Evolutionary conservation across 768 basidiomycete genomes (phyloP), one percentile per base, ranked within the genome.

Genomic region (Boletellus emodensis): DNA sequence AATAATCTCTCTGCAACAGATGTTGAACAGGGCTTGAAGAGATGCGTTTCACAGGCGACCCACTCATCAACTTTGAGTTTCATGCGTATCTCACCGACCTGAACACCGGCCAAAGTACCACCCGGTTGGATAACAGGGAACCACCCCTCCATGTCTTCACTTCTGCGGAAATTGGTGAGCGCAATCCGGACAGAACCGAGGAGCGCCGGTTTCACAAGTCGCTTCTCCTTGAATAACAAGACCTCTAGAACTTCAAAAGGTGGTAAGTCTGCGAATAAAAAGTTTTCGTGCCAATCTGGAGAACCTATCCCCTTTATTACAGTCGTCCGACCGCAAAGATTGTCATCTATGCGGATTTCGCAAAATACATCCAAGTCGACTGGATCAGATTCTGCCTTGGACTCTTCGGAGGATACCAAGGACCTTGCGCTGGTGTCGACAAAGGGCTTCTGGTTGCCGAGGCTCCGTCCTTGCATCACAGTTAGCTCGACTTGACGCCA

Each of bases 241-340:
- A 94, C 71, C 45, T 83, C 82, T 37, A 94, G 69, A 28, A 76
- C 78, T 52, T 83, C 81, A 59, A 91, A 90, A 0, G 87, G 87
- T 15, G 91, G 89, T 24, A 94, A 69, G 60, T 91, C 89, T 1
- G 81, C 64, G 55, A 91, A 84, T 18, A 70, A 64, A 63, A 94
- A 93, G 37, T 61, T 72, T 69, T 94, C 92, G 55, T 89, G 85
- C 92, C 92, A 94, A 61, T 90, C 84, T 0, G 85, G 82, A 38
- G 77, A 77, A 34, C 79, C 81, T 47, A 79, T 70, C 17, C 81
- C 81, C 57, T 79, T 84, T 69, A 84, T 85, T 49, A 84, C 74
- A 2, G 86, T 85, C 2, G 91, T 91, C 47, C 86, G 79, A 46
- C 86, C 89, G 54, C 82, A 83, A 14, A 87, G 66, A 20, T 74